Conservation (phyloP, 2,329 filamentous ascomycete species). For the Pestalotiopsis sp. region DNA sequence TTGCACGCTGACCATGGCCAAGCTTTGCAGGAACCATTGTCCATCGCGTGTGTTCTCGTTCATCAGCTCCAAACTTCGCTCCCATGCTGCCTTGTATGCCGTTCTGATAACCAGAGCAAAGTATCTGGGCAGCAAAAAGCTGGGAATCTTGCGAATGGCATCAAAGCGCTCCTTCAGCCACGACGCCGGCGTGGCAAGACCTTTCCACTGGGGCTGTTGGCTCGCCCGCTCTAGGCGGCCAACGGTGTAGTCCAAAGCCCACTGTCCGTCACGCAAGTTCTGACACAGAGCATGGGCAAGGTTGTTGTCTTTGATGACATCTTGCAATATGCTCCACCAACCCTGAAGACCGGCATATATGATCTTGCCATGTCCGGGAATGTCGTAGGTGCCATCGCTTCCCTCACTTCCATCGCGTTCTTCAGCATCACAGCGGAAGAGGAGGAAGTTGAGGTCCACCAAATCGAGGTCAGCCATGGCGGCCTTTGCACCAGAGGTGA, state of each 20-base stretch:
- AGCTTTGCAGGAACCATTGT: conserved; percentile 84
- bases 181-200: conserved; percentile 65
- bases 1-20: conserved; percentile 91
- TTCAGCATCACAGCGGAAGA: conserved; percentile 92
- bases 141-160: conserved; percentile 82
- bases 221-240: conserved; percentile 76
- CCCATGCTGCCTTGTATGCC: conserved; percentile 82
- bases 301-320: conserved; percentile 86
- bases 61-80: conserved; percentile 79
- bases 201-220: conserved; percentile 61
- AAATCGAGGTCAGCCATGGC: conserved; percentile 78
- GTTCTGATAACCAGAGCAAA: conserved; percentile 89
- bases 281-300: conserved; percentile 92
- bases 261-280: conserved; percentile 87
- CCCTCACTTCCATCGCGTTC: conserved; percentile 79
- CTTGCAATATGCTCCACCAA: conserved; percentile 91
- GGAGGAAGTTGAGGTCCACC: conserved; percentile 84
- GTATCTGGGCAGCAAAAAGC: conserved; percentile 88
- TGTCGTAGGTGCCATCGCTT: conserved; percentile 83
- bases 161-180: conserved; percentile 89
- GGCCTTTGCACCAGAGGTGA: conserved; percentile 78
- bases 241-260: conserved; percentile 88
- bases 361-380: conserved; percentile 81
- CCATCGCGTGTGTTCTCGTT: conserved; percentile 75
- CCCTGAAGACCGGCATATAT: conserved; percentile 98